Base-by-base conservation (phyloP, 163 green algal species). In the Scenedesmus sp. region DNA sequence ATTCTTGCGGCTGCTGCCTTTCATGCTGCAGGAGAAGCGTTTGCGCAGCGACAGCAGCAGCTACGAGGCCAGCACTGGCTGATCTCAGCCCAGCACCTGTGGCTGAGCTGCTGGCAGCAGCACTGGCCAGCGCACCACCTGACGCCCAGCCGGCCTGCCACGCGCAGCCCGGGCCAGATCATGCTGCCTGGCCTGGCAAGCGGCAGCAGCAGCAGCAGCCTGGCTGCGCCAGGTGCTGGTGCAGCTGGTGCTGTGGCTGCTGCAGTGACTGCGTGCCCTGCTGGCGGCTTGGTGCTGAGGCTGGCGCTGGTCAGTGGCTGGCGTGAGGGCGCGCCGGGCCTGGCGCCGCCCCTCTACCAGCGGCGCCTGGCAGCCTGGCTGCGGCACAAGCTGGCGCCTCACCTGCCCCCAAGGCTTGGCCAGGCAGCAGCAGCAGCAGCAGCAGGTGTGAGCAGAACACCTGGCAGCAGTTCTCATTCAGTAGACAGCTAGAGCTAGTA, bases 271-370 rank as follows among this genome's bases (percentile, higher is more conserved):
- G 18, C 49, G 0, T 90, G 85, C 20, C 70, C 72, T 56, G n/a
- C 72, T 76, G 70, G 46, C n/a, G n/a, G 12, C 2, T 5, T 85
- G 72, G 3, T 37, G 24, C 56, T 79, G 44, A 35, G 51, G 72
- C 85, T 90, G 49, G n/a, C 51, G 46, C n/a, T 90, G 13, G 35
- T 90, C 5, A 90, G 70, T 46, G 85, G 85, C 44, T 90, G 70
- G 72, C 18, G 33, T 12, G 85, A 90, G 72, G 46, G 4, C 2
- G 46, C 42, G 30, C 24, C 76, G 15, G 70, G 40, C 15, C 33
- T 85, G 26, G 49, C 33, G n/a, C 72, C 85, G 10, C 85, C 85
- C 26, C 72, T 90, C 46, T 85, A 79, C 26, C 85, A 90, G 46
- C 49, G 85, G 44, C 35, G 70, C 7, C 5, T 84, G 85, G 85